phyloP scores from a whole-genome alignment of 805 yeast genomes.

The Barnettozyma sucrosica region DNA sequence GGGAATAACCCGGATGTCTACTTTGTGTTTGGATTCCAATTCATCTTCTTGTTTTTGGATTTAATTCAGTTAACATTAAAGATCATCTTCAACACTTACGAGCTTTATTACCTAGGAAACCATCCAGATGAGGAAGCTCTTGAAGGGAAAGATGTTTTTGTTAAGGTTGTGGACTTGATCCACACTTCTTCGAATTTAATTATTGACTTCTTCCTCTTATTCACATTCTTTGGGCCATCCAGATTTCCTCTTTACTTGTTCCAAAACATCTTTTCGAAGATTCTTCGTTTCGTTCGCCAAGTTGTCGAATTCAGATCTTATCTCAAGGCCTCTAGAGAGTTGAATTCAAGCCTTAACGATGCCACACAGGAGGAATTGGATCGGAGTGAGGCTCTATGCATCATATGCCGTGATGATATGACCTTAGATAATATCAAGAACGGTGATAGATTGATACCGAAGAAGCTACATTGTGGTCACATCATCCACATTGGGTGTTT shows the following conservation, averaged over 20 bases:
- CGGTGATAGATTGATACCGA: slow-evolving; percentile 53
- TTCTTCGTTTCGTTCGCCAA: slow-evolving; percentile 29
- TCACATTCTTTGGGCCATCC: slow-evolving; percentile 40
- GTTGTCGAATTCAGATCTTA: slow-evolving; percentile 34
- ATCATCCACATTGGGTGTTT: slow-evolving; percentile 85
- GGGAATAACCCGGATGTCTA: slow-evolving; percentile 45
- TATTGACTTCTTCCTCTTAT: slow-evolving; percentile 41
- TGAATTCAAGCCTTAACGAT: slow-evolving; percentile 56
- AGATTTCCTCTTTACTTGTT: slow-evolving; percentile 43
- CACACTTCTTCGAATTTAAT: slow-evolving; percentile 43
- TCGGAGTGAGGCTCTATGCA: slow-evolving; percentile 62
- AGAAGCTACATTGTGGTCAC: slow-evolving; percentile 78
- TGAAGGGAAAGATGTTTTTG: slow-evolving; percentile 62
- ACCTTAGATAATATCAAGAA: slow-evolving; percentile 31
- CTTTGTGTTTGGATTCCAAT: slow-evolving; percentile 70
- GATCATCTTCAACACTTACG: slow-evolving; percentile 48
- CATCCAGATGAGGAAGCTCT: slow-evolving; percentile 58
- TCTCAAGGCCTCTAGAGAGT: slow-evolving; percentile 44
- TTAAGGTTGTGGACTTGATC: slow-evolving; percentile 50
- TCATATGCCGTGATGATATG: slow-evolving; percentile 92
- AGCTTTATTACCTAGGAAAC: slow-evolving; percentile 40
- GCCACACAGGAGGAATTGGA: slow-evolving; percentile 57
- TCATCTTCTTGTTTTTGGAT: slow-evolving; percentile 56
- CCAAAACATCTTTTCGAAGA: slow-evolving; percentile 41
- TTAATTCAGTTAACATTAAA: slow-evolving; percentile 41